Conservation (phyloP, 2,329 filamentous ascomycete genomes). For the Fonsecaea nubica region DNA sequence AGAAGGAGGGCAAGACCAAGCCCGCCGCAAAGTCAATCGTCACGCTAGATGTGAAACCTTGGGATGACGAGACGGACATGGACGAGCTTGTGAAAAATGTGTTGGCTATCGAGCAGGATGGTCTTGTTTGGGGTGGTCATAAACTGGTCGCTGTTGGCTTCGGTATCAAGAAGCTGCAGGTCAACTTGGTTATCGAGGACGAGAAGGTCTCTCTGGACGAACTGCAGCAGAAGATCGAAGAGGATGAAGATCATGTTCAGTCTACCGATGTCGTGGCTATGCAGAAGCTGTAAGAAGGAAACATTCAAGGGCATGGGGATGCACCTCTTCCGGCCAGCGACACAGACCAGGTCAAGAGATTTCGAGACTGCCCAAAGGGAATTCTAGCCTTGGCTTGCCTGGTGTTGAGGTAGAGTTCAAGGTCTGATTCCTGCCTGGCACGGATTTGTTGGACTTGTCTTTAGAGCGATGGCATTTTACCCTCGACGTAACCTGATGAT, state of each 20-base stretch:
- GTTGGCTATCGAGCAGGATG: slow-evolving; percentile 84
- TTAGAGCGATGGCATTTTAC: slow-evolving; percentile 25
- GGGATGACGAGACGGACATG: slow-evolving; percentile 98
- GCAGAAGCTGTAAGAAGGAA: slow-evolving; percentile 55
- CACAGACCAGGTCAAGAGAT: slow-evolving; percentile 18
- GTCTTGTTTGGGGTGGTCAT: slow-evolving; percentile 93
- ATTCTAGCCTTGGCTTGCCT: slow-evolving; percentile 19
- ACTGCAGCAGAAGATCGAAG: slow-evolving; percentile 83
- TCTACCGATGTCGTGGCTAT: slow-evolving; percentile 89
- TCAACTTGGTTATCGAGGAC: slow-evolving; percentile 97
- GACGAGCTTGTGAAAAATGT: slow-evolving; percentile 78
- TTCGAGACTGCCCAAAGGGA: slow-evolving; percentile 13
- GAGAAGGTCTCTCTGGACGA: slow-evolving; percentile 90
- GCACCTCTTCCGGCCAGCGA: slow-evolving; percentile 7
- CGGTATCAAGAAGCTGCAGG: slow-evolving; percentile 99
- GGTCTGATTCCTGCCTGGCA: slow-evolving; percentile 1
- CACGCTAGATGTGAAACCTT: slow-evolving; percentile 96
- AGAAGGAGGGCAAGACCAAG: slow-evolving; percentile 96
- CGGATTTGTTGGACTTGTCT: slow-evolving; percentile 1
- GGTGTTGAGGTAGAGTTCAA: background rate
- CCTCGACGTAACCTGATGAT: slow-evolving; percentile 19
- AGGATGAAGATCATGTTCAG: slow-evolving; percentile 94
- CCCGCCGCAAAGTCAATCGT: slow-evolving; percentile 93
- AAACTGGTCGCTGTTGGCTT: slow-evolving; percentile 90
- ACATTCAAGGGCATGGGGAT: background rate